phyloP scores from a whole-genome alignment of 345 rosid species.

The Syzygium aromaticum region DNA sequence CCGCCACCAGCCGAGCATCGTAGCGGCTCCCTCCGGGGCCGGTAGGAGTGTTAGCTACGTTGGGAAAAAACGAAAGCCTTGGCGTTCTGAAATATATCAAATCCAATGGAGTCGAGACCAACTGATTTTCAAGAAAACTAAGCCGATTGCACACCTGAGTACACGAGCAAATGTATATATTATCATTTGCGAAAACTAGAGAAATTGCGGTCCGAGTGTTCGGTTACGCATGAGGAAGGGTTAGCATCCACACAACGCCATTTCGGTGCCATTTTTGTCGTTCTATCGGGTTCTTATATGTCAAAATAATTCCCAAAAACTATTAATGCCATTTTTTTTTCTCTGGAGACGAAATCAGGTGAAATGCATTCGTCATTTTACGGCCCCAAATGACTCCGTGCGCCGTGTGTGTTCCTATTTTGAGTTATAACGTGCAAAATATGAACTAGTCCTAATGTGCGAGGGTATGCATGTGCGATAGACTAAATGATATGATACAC shows the following conservation, averaged over 20 bases:
- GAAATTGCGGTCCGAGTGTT: neutral
- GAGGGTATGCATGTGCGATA: neutral
- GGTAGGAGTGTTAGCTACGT: neutral
- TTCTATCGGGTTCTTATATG: neutral
- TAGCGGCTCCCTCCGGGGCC: accelerated
- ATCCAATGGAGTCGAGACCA: neutral
- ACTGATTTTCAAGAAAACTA: neutral
- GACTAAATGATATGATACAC: neutral
- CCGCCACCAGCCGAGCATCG: accelerated
- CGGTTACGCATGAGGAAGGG: neutral
- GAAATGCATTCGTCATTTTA: neutral
- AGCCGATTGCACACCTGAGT: neutral
- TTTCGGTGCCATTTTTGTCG: neutral
- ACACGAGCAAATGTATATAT: neutral
- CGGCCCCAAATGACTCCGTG: neutral
- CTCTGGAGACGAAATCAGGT: neutral
- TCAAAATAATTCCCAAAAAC: neutral
- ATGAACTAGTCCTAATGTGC: neutral
- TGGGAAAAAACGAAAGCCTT: neutral
- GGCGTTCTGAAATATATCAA: neutral
- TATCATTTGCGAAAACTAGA: neutral
- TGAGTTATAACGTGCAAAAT: neutral
- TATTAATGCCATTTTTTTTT: neutral
- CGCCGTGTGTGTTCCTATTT: neutral
- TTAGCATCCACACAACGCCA: neutral